phyloP scores from a whole-genome alignment of 1,284 basidiomycete species.

The Singerocomus inundabilis region DNA sequence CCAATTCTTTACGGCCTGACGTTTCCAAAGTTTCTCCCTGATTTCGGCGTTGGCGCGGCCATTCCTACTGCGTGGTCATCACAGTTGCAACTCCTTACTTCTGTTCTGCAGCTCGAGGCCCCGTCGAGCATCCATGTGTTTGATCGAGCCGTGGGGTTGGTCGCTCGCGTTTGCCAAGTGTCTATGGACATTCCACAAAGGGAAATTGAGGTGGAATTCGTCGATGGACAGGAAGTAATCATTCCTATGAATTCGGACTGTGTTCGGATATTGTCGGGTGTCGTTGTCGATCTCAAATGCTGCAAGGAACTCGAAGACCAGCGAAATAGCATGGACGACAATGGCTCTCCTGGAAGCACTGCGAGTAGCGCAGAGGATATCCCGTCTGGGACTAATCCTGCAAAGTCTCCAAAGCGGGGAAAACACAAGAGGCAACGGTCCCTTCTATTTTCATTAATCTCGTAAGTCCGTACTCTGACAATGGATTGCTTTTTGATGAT shows the following conservation, averaged over 20 bases:
- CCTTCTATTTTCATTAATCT: conserved; percentile 64
- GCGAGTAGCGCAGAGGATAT: conserved; percentile 17
- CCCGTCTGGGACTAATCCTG: conserved; percentile 5
- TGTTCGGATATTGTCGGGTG: conserved; percentile 44
- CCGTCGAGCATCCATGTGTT: conserved; percentile 59
- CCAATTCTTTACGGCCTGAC: conserved; percentile 71
- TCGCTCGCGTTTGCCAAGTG: conserved; percentile 55
- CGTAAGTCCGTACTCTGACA: conserved; percentile 38
- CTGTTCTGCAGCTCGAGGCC: conserved; percentile 54
- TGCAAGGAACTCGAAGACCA: conserved; percentile 35
- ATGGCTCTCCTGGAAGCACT: conserved; percentile 33
- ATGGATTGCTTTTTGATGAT: background rate
- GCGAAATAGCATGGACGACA: conserved; percentile 33
- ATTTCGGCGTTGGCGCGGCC: conserved; percentile 38
- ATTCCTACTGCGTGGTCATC: conserved; percentile 55
- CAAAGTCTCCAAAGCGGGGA: conserved; percentile 21
- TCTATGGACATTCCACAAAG: conserved; percentile 52
- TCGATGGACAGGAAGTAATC: conserved; percentile 51
- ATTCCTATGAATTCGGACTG: conserved; percentile 48
- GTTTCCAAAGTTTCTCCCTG: conserved; percentile 54
- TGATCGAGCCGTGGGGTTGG: conserved; percentile 60
- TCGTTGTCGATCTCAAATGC: conserved; percentile 54
- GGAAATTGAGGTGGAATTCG: conserved; percentile 51
- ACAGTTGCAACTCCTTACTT: conserved; percentile 49
- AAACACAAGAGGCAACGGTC: conserved; percentile 63